Conservation (phyloP, 257 asterid genomes). For the Lycium ferocissimum region DNA sequence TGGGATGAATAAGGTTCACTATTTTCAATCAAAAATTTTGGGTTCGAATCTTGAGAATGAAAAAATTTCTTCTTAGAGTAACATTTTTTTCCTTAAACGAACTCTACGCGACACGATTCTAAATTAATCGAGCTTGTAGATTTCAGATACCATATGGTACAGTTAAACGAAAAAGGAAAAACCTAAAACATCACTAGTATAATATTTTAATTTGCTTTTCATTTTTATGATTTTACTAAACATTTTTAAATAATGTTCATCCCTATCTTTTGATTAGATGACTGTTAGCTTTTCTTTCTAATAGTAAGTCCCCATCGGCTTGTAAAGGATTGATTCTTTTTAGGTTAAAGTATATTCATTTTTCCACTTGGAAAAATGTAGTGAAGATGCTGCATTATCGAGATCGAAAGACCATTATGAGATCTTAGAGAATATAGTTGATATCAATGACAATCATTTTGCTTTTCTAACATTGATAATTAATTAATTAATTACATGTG, state of each 20-base stretch:
- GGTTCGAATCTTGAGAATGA: neutral
- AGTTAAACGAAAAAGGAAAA: neutral
- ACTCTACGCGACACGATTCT: rapidly evolving
- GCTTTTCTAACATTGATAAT: neutral
- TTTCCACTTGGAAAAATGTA: neutral
- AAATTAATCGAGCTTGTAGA: neutral
- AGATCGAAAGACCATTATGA: neutral
- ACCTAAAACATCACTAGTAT: neutral
- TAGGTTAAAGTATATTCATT: constrained; percentile 32
- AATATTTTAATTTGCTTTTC: neutral
- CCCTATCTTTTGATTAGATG: neutral
- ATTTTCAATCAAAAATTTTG: neutral
- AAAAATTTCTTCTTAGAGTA: neutral
- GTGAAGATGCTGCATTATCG: constrained; percentile 37
- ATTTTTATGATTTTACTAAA: too few relatives aligned
- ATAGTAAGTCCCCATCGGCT: neutral
- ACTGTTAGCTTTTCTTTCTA: neutral
- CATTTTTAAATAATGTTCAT: neutral
- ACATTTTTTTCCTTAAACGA: neutral
- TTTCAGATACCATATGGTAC: neutral
- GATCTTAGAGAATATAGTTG: constrained; percentile 11
- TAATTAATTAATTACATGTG: neutral
- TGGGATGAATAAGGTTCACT: too few relatives aligned
- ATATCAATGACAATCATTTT: constrained; percentile 22
- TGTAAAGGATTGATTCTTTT: constrained; percentile 33